These are phyloP conservation scores for Fusarium beomiforme DNA, from an alignment of 2,329 filamentous ascomycete species.

Conservation along the genomic window DNA sequence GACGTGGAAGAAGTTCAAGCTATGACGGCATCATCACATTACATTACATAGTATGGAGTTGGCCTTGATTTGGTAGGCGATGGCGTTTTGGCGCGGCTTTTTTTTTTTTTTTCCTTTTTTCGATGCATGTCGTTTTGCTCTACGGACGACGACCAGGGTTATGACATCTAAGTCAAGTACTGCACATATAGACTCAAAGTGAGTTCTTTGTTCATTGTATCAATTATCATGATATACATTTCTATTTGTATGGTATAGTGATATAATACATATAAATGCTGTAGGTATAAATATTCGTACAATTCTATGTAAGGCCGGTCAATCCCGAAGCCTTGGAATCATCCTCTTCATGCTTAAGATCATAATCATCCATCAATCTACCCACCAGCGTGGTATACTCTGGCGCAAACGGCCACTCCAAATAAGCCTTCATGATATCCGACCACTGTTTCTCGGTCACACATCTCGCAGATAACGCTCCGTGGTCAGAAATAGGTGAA, in stretches of 20 bases:
- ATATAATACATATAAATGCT: constrained; percentile 9
- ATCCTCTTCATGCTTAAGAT: constrained; percentile 37
- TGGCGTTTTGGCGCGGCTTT: constrained; percentile 31
- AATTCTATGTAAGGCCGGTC: not conserved
- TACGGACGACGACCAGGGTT: constrained; percentile 18
- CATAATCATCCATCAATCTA: constrained; percentile 48
- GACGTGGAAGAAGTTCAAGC: constrained; percentile 44
- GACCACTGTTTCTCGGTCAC: constrained; percentile 65
- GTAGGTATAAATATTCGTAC: not conserved
- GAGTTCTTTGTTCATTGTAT: constrained; percentile 25
- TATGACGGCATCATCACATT: constrained; percentile 6
- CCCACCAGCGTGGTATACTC: constrained; percentile 59
- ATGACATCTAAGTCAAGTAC: constrained; percentile 5
- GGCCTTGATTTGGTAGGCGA: constrained; percentile 32
- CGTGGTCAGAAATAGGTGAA: constrained; percentile 49
- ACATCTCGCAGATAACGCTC: constrained; percentile 56
- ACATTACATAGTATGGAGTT: constrained; percentile 29
- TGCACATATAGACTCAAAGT: constrained; percentile 34
- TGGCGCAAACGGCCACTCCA: constrained; percentile 73
- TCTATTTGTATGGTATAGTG: not conserved
- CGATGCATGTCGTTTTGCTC: constrained; percentile 26
- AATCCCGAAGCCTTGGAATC: constrained; percentile 36
- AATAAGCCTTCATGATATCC: constrained; percentile 68
- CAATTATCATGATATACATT: constrained; percentile 9
- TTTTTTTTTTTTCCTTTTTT: not conserved